phyloP scores from a whole-genome alignment of 495 filamentous ascomycete genomes.

The Neurospora intermedia region DNA sequence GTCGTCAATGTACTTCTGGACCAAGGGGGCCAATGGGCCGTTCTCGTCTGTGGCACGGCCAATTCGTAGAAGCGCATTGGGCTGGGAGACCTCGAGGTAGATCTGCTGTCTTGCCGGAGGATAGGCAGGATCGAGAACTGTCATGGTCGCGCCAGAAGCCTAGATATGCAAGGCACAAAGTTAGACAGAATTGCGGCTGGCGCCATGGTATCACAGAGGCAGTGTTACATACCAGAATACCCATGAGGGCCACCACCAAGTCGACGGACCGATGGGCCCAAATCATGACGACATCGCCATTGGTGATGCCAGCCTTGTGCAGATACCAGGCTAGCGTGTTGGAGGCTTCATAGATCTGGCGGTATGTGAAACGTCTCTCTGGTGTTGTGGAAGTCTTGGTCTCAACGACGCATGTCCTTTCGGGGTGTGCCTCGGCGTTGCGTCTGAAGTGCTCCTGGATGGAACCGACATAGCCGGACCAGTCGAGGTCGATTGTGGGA shows the following conservation, averaged over 20 bases:
- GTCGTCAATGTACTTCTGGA: conserved; percentile 64
- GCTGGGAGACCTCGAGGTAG: conserved; percentile 81
- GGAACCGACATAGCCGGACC: conserved; percentile 64
- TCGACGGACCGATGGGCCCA: conserved; percentile 76
- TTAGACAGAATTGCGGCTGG: background rate
- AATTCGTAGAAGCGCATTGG: conserved; percentile 69
- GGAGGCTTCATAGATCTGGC: conserved; percentile 76
- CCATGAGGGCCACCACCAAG: conserved; percentile 55
- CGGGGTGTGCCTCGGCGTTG: conserved; percentile 67
- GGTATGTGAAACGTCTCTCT: conserved; percentile 67
- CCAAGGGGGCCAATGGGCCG: conserved; percentile 55
- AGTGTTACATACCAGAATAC: conserved; percentile 34
- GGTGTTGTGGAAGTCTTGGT: conserved; percentile 54
- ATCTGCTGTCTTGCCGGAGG: conserved; percentile 81
- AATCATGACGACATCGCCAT: conserved; percentile 89
- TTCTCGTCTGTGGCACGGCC: conserved; percentile 67
- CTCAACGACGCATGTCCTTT: conserved; percentile 72
- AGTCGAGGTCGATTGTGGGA: conserved; percentile 67
- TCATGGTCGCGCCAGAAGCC: conserved; percentile 58
- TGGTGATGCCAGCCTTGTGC: conserved; percentile 56
- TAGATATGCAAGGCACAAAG: conserved; percentile 12
- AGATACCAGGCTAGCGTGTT: conserved; percentile 74
- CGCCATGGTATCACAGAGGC: background rate
- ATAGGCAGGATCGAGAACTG: conserved; percentile 81
- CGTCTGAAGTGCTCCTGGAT: conserved; percentile 31